These are phyloP conservation scores for Phytomonas francai DNA, from an alignment of 208 protist species.

Conservation along the genomic window DNA sequence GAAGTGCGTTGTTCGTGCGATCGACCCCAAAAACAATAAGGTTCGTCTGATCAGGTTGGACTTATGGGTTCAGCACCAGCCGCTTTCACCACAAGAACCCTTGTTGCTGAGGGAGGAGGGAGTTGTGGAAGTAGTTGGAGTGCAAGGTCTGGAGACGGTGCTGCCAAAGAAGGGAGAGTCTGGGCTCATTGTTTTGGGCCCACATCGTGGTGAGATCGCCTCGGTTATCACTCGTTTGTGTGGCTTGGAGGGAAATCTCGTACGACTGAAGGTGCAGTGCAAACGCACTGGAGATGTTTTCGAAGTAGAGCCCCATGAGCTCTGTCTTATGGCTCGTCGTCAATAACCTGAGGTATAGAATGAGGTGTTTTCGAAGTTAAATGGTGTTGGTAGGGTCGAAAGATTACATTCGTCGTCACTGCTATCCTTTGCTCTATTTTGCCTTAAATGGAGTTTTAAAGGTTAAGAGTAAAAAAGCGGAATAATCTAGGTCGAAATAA, in stretches of 20 bases:
- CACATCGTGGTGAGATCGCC: constrained; percentile 51
- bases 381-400: not conserved
- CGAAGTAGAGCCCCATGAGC: constrained; percentile 33
- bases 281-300: constrained; percentile 29
- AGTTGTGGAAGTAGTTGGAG: constrained; percentile 51
- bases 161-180: constrained; percentile 52
- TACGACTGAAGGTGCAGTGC: constrained; percentile 41
- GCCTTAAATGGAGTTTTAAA: not conserved
- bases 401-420: not conserved
- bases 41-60: constrained; percentile 31
- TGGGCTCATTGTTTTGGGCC: constrained; percentile 58
- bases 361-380: not conserved
- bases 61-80: not conserved
- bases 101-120: constrained; percentile 3
- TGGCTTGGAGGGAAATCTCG: constrained; percentile 23
- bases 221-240: constrained; percentile 31
- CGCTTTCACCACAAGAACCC: not conserved
- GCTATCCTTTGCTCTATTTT: not conserved
- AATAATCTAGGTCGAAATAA: too few species aligned
- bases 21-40: constrained; percentile 34
- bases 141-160: constrained; percentile 61
- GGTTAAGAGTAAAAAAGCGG: too few species aligned
- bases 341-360: not conserved
- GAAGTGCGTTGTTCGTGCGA: constrained; percentile 52
- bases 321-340: constrained; percentile 29